phyloP scores from a whole-genome alignment of 2,329 filamentous ascomycete genomes.

The Cyanodermella asteris region DNA sequence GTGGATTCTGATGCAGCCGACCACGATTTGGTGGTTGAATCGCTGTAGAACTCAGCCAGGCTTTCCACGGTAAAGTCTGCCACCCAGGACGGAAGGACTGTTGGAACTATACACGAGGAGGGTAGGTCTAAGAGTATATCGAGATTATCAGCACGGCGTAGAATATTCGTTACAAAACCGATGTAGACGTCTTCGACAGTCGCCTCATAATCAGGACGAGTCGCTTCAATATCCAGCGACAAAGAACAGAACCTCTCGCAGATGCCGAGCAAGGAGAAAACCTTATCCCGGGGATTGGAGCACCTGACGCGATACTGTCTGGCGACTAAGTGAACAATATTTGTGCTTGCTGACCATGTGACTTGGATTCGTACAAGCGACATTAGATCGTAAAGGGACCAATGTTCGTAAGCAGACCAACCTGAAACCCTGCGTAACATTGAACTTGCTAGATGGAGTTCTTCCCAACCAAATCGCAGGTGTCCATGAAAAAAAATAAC shows the following conservation, averaged over 20 bases:
- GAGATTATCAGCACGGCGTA: conserved; percentile 1
- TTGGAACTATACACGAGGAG: conserved; percentile 2
- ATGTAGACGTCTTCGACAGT: conserved; percentile 2
- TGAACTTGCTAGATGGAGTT: neutral
- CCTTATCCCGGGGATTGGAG: conserved; percentile 3
- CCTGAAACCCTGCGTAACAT: neutral
- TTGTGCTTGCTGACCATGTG: neutral
- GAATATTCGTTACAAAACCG: conserved; percentile 2
- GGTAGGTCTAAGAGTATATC: conserved; percentile 1
- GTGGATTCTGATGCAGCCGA: too few species aligned
- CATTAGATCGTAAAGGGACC: neutral
- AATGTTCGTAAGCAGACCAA: neutral
- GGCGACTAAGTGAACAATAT: neutral
- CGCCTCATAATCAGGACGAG: neutral
- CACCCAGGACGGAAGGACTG: conserved; percentile 3
- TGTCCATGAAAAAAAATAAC: neutral
- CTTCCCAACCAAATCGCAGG: too few species aligned
- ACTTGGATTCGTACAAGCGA: neutral
- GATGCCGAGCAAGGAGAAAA: conserved; percentile 3
- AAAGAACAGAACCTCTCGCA: too few species aligned
- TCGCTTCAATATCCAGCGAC: neutral
- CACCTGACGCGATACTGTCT: neutral
- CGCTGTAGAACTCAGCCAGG: too few species aligned
- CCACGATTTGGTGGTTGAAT: too few species aligned
- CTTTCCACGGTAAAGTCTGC: conserved; percentile 2